phyloP scores from a whole-genome alignment of 2,329 filamentous ascomycete genomes.

The Phoma sp. region DNA sequence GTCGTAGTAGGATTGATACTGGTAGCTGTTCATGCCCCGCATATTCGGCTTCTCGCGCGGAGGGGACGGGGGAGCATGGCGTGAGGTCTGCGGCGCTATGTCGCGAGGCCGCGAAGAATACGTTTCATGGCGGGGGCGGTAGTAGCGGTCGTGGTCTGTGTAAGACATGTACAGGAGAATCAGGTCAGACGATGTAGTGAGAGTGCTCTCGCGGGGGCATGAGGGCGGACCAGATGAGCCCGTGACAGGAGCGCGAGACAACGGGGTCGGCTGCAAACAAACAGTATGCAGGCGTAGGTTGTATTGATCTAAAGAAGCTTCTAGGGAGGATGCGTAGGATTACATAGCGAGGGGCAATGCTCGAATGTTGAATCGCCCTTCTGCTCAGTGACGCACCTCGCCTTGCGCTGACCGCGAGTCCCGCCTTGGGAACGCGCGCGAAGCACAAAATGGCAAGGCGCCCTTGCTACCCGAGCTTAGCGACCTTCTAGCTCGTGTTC shows the following conservation, averaged over 20 bases:
- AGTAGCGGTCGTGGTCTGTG: slow-evolving; percentile 37
- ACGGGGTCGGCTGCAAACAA: too few species aligned
- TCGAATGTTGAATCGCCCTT: slow-evolving; percentile 12
- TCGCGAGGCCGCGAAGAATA: slow-evolving; percentile 28
- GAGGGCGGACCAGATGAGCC: slow-evolving; percentile 8
- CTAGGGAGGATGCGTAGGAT: slow-evolving; percentile 7
- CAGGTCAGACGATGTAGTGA: slow-evolving; percentile 14
- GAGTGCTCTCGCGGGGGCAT: slow-evolving; percentile 7
- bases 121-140: slow-evolving; percentile 10
- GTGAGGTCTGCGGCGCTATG: slow-evolving; percentile 18
- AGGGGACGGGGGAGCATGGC: slow-evolving; percentile 7
- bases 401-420: slow-evolving; percentile 1
- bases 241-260: background rate
- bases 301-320: slow-evolving; percentile 9
- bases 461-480: slow-evolving; percentile 4
- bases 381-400: slow-evolving; percentile 17
- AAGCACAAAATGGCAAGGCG: slow-evolving; percentile 8
- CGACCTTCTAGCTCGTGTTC: slow-evolving; percentile 6
- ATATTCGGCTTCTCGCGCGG: slow-evolving; percentile 11
- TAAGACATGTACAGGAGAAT: slow-evolving; percentile 30
- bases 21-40: slow-evolving; percentile 28
- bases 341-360: slow-evolving; percentile 16
- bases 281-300: background rate
- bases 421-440: slow-evolving; percentile 1
- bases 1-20: slow-evolving; percentile 22